Conservation (phyloP, 2,329 filamentous ascomycete genomes). For the Calonectria montana region DNA sequence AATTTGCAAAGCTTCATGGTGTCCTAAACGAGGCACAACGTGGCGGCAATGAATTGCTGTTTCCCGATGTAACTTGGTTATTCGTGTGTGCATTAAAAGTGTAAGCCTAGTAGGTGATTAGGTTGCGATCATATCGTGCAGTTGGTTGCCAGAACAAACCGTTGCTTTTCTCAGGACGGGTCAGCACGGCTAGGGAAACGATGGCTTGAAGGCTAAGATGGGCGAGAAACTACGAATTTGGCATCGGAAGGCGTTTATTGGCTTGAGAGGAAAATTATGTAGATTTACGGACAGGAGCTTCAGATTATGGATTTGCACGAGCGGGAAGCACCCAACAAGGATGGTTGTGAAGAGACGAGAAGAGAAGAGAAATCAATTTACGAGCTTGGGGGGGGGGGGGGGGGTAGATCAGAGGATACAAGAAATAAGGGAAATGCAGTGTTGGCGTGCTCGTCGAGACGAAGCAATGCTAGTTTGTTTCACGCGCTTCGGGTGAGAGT, state of each 20-base stretch:
- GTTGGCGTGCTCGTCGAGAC: background rate
- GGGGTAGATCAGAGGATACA: background rate
- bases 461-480: background rate
- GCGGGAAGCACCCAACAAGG: background rate
- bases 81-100: constrained; percentile 14
- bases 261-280: constrained; percentile 19
- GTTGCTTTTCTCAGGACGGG: background rate
- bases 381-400: background rate
- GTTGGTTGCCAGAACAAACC: constrained; percentile 1
- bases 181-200: background rate
- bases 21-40: background rate
- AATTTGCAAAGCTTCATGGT: background rate
- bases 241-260: constrained; percentile 27
- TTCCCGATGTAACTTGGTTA: background rate
- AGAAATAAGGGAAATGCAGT: background rate
- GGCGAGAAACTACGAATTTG: constrained; percentile 16
- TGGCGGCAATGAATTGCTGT: constrained; percentile 4
- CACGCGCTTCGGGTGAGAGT: background rate
- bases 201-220: background rate
- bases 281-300: constrained; percentile 14
- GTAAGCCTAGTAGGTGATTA: background rate
- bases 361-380: background rate
- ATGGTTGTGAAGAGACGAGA: background rate
- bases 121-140: constrained; percentile 3
- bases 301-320: constrained; percentile 8